A percentile compares a stretch with the other conserved stretches of the same genome.
These are phyloP conservation scores for Scheffersomyces titani DNA, from an alignment of 1,139 yeast genomes.

Conservation along the genomic window DNA sequence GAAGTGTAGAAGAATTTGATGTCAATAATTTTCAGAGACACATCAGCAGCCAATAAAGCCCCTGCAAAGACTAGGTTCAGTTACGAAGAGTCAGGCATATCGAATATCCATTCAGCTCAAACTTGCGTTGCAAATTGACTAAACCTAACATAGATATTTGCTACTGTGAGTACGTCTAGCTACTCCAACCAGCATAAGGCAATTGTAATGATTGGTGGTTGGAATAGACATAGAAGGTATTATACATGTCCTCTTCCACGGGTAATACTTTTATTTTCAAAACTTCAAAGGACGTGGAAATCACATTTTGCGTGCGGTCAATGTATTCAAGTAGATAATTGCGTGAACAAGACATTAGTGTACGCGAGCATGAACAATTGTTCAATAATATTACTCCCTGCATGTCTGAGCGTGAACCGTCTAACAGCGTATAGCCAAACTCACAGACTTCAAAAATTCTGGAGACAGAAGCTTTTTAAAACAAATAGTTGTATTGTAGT, in stretches of 20 bases:
- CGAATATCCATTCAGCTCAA: neutral
- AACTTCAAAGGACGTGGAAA: neutral
- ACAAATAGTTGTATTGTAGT: neutral
- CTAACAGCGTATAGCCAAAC: neutral
- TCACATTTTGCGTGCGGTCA: neutral
- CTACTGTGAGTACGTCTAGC: neutral
- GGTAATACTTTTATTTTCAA: neutral
- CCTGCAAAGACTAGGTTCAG: neutral
- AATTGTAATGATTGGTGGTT: neutral
- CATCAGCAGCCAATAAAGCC: neutral
- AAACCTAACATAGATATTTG: neutral
- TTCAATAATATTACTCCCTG: neutral
- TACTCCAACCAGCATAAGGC: too few relatives aligned
- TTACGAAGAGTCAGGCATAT: neutral
- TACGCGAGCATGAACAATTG: too few relatives aligned
- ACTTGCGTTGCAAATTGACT: neutral
- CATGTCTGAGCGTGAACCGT: neutral
- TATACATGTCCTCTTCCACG: neutral
- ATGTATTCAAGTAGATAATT: neutral
- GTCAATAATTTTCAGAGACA: too few relatives aligned
- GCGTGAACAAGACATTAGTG: neutral
- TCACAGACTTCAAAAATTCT: neutral
- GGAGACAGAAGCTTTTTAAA: neutral
- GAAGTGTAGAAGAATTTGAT: neutral
- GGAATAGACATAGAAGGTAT: neutral